phyloP scores from a whole-genome alignment of 169 alveolate species.

The Toxoplasma gondii region DNA sequence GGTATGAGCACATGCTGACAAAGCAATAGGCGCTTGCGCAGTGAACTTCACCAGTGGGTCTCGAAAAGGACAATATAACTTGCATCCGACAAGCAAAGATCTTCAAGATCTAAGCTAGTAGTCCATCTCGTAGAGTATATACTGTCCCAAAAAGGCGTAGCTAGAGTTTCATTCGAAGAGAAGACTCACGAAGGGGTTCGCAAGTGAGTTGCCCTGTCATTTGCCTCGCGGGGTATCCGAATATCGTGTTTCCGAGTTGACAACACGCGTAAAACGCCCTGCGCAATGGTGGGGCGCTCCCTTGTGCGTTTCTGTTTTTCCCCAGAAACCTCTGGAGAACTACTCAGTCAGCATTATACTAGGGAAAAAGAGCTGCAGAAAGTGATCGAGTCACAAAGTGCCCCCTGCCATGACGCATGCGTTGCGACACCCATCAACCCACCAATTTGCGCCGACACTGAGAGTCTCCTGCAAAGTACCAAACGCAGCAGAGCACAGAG shows the following conservation, averaged over 20 bases:
- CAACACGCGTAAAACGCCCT: too few relatives aligned
- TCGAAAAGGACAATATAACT: too few relatives aligned
- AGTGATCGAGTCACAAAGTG: neutral
- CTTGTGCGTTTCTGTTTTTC: neutral
- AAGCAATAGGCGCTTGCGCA: neutral
- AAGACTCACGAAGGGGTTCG: neutral
- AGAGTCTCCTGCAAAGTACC: neutral
- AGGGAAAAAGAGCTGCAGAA: neutral
- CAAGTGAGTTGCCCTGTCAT: neutral
- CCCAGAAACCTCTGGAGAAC: neutral
- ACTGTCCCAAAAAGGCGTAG: too few relatives aligned
- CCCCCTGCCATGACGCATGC: neutral
- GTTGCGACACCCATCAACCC: neutral
- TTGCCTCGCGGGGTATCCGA: neutral
- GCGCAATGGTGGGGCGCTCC: too few relatives aligned
- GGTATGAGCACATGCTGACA: neutral
- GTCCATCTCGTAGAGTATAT: too few relatives aligned
- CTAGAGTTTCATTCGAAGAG: neutral
- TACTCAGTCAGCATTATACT: neutral
- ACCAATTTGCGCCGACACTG: neutral
- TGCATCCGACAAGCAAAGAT: too few relatives aligned
- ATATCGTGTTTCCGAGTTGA: too few relatives aligned
- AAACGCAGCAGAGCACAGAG: constrained; percentile 2
- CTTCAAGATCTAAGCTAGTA: too few relatives aligned
- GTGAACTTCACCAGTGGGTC: too few relatives aligned